Conservation (phyloP, 2,329 filamentous ascomycete species). For the Corinectria fuckeliana region DNA sequence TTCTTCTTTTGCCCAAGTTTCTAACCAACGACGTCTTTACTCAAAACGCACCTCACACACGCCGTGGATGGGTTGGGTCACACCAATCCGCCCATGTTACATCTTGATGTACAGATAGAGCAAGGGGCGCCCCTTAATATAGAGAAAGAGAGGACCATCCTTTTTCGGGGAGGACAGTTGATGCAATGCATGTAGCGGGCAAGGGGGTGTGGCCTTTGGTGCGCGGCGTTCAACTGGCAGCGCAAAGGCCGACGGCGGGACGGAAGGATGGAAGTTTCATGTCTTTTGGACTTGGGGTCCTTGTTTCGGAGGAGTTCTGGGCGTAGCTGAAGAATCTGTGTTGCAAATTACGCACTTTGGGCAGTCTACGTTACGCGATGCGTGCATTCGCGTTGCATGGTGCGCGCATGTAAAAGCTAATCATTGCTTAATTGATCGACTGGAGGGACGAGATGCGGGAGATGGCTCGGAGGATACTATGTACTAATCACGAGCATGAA, state of each 20-base stretch:
- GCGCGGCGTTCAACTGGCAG: not conserved
- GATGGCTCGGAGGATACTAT: not conserved
- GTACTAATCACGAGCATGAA: not conserved
- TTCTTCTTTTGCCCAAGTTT: not conserved
- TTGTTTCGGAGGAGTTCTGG: not conserved
- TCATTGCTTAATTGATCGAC: not conserved
- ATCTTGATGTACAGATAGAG: not conserved
- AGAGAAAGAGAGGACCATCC: not conserved
- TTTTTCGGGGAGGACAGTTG: not conserved
- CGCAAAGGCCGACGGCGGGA: not conserved
- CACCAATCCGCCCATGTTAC: not conserved
- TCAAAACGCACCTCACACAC: not conserved
- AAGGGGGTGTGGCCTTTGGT: not conserved
- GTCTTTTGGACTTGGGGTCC: not conserved
- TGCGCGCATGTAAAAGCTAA: not conserved
- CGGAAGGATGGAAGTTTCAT: not conserved
- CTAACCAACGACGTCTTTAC: not conserved
- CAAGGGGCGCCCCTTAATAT: not conserved
- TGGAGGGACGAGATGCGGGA: not conserved
- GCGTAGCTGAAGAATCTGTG: not conserved
- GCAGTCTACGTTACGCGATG: not conserved
- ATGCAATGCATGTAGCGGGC: not conserved
- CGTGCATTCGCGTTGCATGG: not conserved
- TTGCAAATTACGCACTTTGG: not conserved
- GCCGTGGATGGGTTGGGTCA: not conserved